Percentiles rank a stretch among this genome's conserved stretches.
Evolutionary conservation across 2,329 filamentous ascomycete species (phyloP).

Genomic region (Paecilomyces fulvus): DNA sequence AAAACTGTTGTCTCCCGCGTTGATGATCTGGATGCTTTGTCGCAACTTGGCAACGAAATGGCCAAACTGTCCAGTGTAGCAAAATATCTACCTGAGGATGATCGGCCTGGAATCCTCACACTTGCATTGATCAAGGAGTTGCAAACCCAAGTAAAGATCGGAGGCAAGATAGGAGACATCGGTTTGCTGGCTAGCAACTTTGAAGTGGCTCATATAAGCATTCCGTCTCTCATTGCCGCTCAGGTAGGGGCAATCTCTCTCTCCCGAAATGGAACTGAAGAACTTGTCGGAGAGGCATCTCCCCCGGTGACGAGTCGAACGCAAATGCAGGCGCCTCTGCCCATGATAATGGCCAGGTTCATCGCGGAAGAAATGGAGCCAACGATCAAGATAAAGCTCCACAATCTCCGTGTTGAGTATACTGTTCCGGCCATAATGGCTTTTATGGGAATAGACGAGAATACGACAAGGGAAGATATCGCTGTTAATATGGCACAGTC

Average conservation of each 20-base stretch:
- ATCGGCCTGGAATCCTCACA: conserved; percentile 78
- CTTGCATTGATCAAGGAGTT: conserved; percentile 59
- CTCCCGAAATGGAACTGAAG: conserved; percentile 58
- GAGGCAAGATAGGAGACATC: conserved; percentile 59
- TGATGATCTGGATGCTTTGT: conserved; percentile 58
- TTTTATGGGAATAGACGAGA: conserved; percentile 60
- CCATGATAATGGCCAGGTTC: conserved; percentile 78
- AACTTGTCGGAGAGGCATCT: conserved; percentile 60
- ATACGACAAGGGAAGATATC: conserved; percentile 62
- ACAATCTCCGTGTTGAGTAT: conserved; percentile 81
- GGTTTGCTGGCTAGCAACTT: conserved; percentile 52
- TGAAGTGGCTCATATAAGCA: conserved; percentile 71
- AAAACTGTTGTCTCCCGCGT: conserved; percentile 56
- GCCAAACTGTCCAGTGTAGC: conserved; percentile 75
- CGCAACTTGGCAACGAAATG: conserved; percentile 67
- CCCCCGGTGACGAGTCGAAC: conserved; percentile 18
- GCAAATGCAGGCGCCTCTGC: conserved; percentile 21
- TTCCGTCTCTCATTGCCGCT: conserved; percentile 76
- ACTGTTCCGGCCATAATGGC: conserved; percentile 76
- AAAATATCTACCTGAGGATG: conserved; percentile 93
- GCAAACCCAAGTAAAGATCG: conserved; percentile 54
- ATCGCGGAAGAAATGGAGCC: conserved; percentile 94
- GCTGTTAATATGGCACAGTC: conserved; percentile 70
- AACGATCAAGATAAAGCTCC: conserved; percentile 76
- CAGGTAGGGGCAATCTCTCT: conserved; percentile 57